A percentile compares a stretch with the other conserved stretches of the same genome.
Evolutionary conservation across 2,329 filamentous ascomycete species (phyloP).

Genomic region (Fusarium abutilonis): DNA sequence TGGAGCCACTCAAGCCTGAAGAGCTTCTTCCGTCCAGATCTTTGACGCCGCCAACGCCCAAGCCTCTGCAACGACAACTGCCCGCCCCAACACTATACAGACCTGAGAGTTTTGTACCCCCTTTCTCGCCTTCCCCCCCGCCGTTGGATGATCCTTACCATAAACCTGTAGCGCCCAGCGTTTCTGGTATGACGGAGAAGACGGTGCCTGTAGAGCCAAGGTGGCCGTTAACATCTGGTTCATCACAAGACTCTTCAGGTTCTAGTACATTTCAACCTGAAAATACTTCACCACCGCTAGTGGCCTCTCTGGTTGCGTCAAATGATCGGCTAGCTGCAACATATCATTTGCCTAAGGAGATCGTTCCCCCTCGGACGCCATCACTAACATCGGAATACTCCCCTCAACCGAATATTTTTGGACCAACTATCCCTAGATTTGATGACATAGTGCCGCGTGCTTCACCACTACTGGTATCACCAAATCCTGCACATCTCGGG

Average conservation of each 20-base stretch:
- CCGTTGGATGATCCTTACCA: neutral
- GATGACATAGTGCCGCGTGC: conserved; percentile 15
- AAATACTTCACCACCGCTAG: conserved; percentile 10
- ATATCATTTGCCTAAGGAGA: conserved; percentile 15
- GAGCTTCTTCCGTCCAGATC: conserved; percentile 17
- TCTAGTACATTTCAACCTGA: conserved; percentile 24
- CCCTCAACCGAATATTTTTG: conserved; percentile 3
- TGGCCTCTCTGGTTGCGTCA: neutral
- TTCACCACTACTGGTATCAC: conserved; percentile 20
- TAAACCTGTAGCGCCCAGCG: neutral
- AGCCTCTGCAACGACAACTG: conserved; percentile 8
- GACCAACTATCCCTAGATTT: conserved; percentile 14
- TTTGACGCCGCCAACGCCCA: conserved; percentile 22
- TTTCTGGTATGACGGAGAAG: neutral
- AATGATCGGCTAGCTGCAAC: neutral
- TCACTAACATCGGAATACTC: conserved; percentile 19
- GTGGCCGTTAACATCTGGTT: conserved; percentile 26
- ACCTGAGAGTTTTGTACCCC: conserved; percentile 19
- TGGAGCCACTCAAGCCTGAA: conserved; percentile 14
- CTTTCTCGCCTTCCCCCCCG: conserved; percentile 12
- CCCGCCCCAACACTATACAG: conserved; percentile 12
- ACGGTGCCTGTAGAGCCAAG: conserved; percentile 9
- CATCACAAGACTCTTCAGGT: conserved; percentile 21
- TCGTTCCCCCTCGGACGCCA: conserved; percentile 14
- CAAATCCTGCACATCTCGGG: conserved; percentile 13